These are phyloP conservation scores for Sideroxylon spinosum DNA, from an alignment of 179 eudicot genomes.

Conservation along the genomic window DNA sequence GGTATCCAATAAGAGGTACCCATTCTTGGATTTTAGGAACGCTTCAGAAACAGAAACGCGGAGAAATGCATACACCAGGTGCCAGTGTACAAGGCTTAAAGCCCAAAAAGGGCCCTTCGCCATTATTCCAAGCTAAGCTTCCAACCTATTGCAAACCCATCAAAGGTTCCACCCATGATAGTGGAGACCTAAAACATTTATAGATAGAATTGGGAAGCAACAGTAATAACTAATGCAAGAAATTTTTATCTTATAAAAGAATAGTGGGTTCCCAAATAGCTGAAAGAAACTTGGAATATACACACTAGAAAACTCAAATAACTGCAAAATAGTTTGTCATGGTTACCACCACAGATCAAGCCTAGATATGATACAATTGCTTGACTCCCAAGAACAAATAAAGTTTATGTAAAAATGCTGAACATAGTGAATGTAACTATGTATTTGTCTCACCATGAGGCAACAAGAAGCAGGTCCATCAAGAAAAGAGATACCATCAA, in stretches of 20 bases:
- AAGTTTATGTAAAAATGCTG: neutral
- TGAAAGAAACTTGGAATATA: conserved; percentile 1
- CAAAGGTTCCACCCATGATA: neutral
- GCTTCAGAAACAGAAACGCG: neutral
- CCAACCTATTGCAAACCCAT: neutral
- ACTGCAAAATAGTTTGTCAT: neutral
- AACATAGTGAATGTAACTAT: neutral
- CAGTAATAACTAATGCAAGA: neutral
- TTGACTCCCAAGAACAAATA: neutral
- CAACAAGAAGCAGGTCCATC: conserved; percentile 3
- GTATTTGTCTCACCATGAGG: conserved; percentile 3
- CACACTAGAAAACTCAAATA: neutral
- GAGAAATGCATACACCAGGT: neutral
- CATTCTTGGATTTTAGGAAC: neutral
- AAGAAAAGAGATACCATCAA: neutral
- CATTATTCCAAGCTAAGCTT: neutral
- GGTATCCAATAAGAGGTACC: neutral
- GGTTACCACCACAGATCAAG: neutral
- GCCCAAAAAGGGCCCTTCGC: neutral
- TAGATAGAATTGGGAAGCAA: neutral
- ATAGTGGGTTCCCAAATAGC: neutral
- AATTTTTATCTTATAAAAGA: too few species aligned
- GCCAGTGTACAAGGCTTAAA: neutral
- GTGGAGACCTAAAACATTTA: neutral
- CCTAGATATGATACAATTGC: neutral